Conservation (phyloP, 2,329 filamentous ascomycete species). For the Cucurbitaria berberidis region DNA sequence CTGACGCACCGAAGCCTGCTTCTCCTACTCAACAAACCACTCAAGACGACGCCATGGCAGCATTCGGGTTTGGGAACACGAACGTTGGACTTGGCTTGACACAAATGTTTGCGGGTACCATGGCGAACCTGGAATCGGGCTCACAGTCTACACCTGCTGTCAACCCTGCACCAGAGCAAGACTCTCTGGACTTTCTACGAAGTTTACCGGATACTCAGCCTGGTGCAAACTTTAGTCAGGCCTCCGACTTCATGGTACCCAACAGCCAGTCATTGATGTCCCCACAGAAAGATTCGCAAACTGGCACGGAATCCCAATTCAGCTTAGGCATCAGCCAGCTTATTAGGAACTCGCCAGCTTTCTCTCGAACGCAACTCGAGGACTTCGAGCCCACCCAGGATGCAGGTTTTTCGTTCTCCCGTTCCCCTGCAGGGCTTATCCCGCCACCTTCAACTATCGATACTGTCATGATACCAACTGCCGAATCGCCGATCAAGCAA, state of each 20-base stretch:
- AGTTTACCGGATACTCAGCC: slow-evolving; percentile 65
- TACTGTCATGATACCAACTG: slow-evolving; percentile 64
- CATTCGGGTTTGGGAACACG: slow-evolving; percentile 49
- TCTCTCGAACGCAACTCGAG: slow-evolving; percentile 66
- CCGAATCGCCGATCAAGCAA: slow-evolving; percentile 71
- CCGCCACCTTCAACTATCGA: slow-evolving; percentile 72
- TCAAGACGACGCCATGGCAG: slow-evolving; percentile 43
- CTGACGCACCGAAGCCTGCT: slow-evolving; percentile 23
- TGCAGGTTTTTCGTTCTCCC: slow-evolving; percentile 71
- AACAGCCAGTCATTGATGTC: slow-evolving; percentile 59
- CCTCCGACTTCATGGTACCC: slow-evolving; percentile 62
- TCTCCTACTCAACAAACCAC: slow-evolving; percentile 32
- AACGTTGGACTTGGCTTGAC: slow-evolving; percentile 70
- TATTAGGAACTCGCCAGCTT: slow-evolving; percentile 35
- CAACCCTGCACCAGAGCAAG: slow-evolving; percentile 50
- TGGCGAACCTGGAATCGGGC: slow-evolving; percentile 67
- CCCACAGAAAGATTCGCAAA: slow-evolving; percentile 32
- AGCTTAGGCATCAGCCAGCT: slow-evolving; percentile 47
- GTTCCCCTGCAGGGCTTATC: slow-evolving; percentile 70
- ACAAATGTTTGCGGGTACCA: slow-evolving; percentile 88
- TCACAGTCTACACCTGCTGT: slow-evolving; percentile 40
- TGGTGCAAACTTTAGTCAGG: slow-evolving; percentile 61
- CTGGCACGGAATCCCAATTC: slow-evolving; percentile 29
- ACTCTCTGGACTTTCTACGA: slow-evolving; percentile 59
- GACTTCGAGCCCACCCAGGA: slow-evolving; percentile 83